Evolutionary conservation across 148 eudicot genomes (phyloP).

Genomic region (Chenopodium suecicum): DNA sequence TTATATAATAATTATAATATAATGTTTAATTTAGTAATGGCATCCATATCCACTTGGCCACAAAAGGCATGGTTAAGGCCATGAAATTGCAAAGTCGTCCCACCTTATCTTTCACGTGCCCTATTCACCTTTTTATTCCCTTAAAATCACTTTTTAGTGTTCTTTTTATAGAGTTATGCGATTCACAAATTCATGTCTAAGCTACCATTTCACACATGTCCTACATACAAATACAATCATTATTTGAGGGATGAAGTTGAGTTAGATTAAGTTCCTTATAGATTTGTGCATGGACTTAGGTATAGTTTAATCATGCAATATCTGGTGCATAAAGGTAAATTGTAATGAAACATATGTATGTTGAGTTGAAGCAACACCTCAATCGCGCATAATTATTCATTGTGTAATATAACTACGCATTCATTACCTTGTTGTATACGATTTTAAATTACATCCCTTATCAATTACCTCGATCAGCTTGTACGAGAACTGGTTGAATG

Average conservation of each 20-base stretch:
- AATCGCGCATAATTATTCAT: too few relatives aligned
- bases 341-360: background rate
- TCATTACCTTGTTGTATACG: too few relatives aligned
- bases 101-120: conserved; percentile 26
- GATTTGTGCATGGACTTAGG: background rate
- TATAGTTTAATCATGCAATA: background rate
- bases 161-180: background rate
- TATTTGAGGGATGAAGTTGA: background rate
- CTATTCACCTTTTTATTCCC: background rate
- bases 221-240: background rate
- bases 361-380: background rate
- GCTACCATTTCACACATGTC: background rate
- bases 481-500: too few relatives aligned
- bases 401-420: too few relatives aligned
- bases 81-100: conserved; percentile 11
- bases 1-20: too few relatives aligned
- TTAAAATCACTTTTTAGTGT: background rate
- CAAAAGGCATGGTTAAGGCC: conserved; percentile 13
- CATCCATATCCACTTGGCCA: conserved; percentile 8
- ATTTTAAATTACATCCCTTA: too few relatives aligned
- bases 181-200: background rate
- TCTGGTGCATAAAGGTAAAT: background rate
- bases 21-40: background rate
- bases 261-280: background rate
- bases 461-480: too few relatives aligned